Base-by-base conservation (phyloP, 192 early-diverging fungal genomes). In the Pilaira anomala region DNA sequence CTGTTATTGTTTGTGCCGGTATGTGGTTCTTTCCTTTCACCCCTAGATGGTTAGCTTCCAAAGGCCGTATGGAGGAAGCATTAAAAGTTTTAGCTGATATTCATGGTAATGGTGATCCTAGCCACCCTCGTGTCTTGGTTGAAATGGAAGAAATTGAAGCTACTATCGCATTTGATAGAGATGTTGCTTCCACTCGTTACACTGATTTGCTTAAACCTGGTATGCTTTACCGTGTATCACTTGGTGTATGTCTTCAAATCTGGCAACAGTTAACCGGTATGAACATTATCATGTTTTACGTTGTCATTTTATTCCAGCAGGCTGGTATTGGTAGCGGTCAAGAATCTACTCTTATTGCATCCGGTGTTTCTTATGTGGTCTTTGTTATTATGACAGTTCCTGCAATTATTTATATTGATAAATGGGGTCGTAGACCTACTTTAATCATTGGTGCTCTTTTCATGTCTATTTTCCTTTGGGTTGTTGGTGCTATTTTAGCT, bases 341-440 rank as follows among this genome's bases (percentile, higher is more conserved):
- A 48, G 45, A 62, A 22, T 71, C 83, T 44, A 78, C 81, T 48
- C 71, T 85, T 46, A 63, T 79, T 62, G 84, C 86, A 3, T 83
- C 87, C 16, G 88, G 87, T 33, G 80, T 93, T 59, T 87, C 87
- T 55, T 87, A 90, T 45, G 78, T 91, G 39, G 71, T 97, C 61
- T 96, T 96, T 72, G 82, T 94, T 41, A 64, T 94, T 40, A 72
- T 83, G 16, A 96, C 93, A 16, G 78, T 97, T 51, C 95, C 95
- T 12, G 92, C 88, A 22, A 94, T 95, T 55, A 77, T 89, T 48
- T 86, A 80, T 62, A 73, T 97, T 59, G 94, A 97, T 49, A 76
- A 78, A 13, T 85, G 91, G 80, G 95, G 95, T 52, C 89, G 95
- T 49, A 80, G 90, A 22, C 85, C 83, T 55, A 87, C 94, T n/a